phyloP scores from a whole-genome alignment of 2,329 filamentous ascomycete species.

The Lachnellula subtilissima region DNA sequence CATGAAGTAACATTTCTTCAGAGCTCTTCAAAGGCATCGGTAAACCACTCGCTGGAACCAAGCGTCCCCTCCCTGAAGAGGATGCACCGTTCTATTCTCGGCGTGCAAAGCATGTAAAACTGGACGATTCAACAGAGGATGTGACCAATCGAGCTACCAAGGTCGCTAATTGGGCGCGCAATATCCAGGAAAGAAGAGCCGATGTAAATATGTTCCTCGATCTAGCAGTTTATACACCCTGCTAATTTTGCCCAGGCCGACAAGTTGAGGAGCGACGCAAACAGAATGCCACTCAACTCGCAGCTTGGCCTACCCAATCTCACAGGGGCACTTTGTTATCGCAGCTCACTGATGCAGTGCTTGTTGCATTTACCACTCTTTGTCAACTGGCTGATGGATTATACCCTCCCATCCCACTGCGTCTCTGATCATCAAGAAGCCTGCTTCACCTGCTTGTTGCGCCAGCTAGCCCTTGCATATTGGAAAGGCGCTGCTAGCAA shows the following conservation, averaged over 20 bases:
- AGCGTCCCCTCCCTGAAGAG: background rate
- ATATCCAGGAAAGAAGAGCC: background rate
- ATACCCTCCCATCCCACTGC: constrained; percentile 14
- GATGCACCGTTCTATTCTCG: constrained; percentile 2
- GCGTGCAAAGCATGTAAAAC: constrained; percentile 5
- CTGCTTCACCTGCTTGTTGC: constrained; percentile 6
- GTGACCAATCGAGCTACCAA: background rate
- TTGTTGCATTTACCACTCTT: constrained; percentile 32
- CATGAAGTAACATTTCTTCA: too few species aligned
- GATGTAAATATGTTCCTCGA: background rate
- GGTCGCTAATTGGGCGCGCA: constrained; percentile 1
- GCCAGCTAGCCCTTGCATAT: constrained; percentile 7
- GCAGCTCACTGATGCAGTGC: constrained; percentile 31
- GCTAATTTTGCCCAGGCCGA: constrained; percentile 11
- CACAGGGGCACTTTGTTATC: constrained; percentile 29
- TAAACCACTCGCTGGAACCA: too few species aligned
- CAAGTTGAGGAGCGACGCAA: constrained; percentile 12
- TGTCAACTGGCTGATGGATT: constrained; percentile 28
- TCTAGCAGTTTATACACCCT: background rate
- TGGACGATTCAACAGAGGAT: constrained; percentile 6
- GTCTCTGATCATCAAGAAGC: background rate
- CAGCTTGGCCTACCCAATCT: constrained; percentile 29
- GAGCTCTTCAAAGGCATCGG: too few species aligned
- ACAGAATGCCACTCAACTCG: constrained; percentile 17
- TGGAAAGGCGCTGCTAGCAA: constrained; percentile 8